phyloP scores from a whole-genome alignment of 2,329 filamentous ascomycete species.

The Drechmeria coniospora region DNA sequence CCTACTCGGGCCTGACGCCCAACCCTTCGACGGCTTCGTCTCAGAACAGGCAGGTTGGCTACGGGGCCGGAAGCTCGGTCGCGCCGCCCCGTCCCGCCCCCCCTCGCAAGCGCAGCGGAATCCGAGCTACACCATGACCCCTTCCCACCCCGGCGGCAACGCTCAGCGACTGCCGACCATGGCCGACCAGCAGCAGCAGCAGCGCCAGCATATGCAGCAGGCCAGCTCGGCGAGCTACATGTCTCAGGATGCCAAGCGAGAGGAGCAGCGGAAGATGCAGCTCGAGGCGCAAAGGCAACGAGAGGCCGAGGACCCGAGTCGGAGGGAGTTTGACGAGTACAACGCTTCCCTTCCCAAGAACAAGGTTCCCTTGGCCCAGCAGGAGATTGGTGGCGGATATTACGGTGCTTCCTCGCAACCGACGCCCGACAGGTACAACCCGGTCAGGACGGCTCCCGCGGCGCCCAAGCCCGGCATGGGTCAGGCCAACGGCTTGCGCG shows the following conservation, averaged over 20 bases:
- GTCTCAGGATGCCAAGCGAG: slow-evolving; percentile 31
- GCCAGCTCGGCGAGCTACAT: slow-evolving; percentile 39
- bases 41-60: slow-evolving; percentile 49
- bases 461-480: slow-evolving; percentile 48
- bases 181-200: slow-evolving; percentile 31
- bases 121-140: slow-evolving; percentile 23
- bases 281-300: slow-evolving; percentile 40
- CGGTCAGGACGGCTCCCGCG: slow-evolving; percentile 68
- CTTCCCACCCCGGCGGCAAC: slow-evolving; percentile 19
- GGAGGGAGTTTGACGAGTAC: slow-evolving; percentile 71
- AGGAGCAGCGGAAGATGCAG: slow-evolving; percentile 48
- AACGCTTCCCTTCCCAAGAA: slow-evolving; percentile 78
- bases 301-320: slow-evolving; percentile 49
- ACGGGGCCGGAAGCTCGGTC: slow-evolving; percentile 39
- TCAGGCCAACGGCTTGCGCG: slow-evolving; percentile 40
- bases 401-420: slow-evolving; percentile 25
- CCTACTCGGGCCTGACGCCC: slow-evolving; percentile 53
- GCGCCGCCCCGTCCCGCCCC: slow-evolving; percentile 55
- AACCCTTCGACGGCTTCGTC: slow-evolving; percentile 43
- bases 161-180: slow-evolving; percentile 31
- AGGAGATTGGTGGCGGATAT: slow-evolving; percentile 67
- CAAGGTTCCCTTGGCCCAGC: slow-evolving; percentile 67
- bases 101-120: slow-evolving; percentile 23
- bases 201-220: slow-evolving; percentile 44
- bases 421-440: slow-evolving; percentile 60